Percentiles rank a stretch among this genome's conserved stretches.
Conservation (phyloP, 345 rosid genomes). For the Reutealis trisperma region DNA sequence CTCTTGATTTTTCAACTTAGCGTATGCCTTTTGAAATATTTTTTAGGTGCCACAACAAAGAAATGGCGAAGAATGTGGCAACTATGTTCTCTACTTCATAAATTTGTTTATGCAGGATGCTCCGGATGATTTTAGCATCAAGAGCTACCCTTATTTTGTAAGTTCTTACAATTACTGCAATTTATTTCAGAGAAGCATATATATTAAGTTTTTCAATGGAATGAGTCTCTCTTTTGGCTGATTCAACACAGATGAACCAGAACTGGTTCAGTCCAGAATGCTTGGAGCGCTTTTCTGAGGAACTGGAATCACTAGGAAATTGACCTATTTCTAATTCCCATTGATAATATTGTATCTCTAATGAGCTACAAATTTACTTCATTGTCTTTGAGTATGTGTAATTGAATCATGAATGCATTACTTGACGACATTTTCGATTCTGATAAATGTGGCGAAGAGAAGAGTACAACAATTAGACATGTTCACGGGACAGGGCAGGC, state of each 20-base stretch:
- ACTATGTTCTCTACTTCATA: conserved; percentile 66
- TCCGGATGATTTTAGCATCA: conserved; percentile 43
- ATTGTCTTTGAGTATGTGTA: no score
- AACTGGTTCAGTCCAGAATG: conserved; percentile 60
- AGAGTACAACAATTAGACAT: no score
- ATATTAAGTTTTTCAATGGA: background rate
- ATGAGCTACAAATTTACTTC: background rate
- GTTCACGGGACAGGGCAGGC: no score
- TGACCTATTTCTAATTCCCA: background rate
- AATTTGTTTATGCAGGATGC: conserved; percentile 57
- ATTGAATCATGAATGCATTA: no score
- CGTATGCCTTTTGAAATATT: background rate
- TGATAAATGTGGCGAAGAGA: no score
- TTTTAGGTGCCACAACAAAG: conserved; percentile 75
- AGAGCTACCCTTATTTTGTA: conserved; percentile 58
- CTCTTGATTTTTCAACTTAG: background rate
- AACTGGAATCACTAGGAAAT: conserved; percentile 14
- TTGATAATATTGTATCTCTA: background rate
- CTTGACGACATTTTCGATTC: no score
- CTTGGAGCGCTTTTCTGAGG: conserved; percentile 43
- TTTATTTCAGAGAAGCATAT: background rate
- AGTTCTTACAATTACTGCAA: conserved; percentile 15
- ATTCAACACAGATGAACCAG: conserved; percentile 49
- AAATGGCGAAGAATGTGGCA: conserved; percentile 65
- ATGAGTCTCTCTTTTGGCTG: background rate